Conservation (phyloP, 768 basidiomycete species). For the Leccinellum rugosiceps region DNA sequence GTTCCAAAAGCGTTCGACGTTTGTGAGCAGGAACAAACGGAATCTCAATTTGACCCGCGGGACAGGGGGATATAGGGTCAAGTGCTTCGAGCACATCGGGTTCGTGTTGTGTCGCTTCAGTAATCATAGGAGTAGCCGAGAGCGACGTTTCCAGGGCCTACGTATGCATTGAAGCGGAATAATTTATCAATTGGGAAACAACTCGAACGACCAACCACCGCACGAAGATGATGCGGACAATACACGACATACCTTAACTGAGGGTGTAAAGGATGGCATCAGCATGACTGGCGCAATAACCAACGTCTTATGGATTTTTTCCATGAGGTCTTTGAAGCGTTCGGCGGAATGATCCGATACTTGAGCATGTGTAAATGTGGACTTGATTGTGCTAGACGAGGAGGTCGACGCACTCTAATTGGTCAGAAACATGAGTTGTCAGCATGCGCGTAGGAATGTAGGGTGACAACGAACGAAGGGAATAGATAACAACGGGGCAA, state of each 20-base stretch:
- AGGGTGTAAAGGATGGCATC: conserved; percentile 16
- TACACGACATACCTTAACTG: conserved; percentile 15
- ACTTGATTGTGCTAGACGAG: conserved; percentile 3
- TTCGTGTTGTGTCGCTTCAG: not conserved
- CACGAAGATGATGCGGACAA: conserved; percentile 1
- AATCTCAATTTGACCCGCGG: conserved; percentile 60
- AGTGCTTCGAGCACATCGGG: not conserved
- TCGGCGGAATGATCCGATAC: conserved; percentile 11
- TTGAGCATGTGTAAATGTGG: conserved; percentile 8
- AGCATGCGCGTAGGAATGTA: conserved; percentile 3
- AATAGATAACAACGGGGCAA: conserved; percentile 11
- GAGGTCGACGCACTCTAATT: conserved; percentile 4
- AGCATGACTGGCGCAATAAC: conserved; percentile 55
- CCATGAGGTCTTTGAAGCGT: conserved; percentile 52
- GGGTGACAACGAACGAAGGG: not conserved
- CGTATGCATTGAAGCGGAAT: conserved; percentile 4
- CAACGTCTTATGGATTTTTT: conserved; percentile 66
- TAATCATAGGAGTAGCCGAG: not conserved
- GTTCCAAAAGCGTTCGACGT: conserved; percentile 34
- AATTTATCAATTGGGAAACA: conserved; percentile 1
- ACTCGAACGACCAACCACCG: not conserved
- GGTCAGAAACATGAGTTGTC: conserved; percentile 9
- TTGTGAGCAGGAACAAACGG: conserved; percentile 72
- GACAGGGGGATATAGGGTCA: conserved; percentile 23
- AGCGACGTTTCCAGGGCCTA: conserved; percentile 2